Base-by-base conservation (phyloP, 148 eudicot species). In the Nepenthes mirabilis region DNA sequence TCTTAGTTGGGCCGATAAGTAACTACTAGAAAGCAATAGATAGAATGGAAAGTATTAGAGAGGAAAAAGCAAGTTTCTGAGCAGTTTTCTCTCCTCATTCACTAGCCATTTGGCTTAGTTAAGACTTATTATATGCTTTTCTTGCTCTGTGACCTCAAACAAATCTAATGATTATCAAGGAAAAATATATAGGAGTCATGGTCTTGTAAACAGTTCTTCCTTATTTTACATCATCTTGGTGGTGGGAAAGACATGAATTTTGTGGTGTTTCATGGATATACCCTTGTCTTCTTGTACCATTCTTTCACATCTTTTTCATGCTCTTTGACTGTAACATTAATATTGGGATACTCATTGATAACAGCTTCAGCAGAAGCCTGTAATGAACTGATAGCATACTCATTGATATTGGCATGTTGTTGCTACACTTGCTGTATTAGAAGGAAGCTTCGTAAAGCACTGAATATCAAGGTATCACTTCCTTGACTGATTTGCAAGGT, bases 361-460 rank as follows among this genome's bases (percentile, higher is more conserved):
- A 32, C 64, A 70, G 74, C 74, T 62, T 64, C 65, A 43, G 67
- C 14, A 52, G 67, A 67, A 52, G 74, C 71, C 40, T 70, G 78
- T 62, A 48, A 69, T 58, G 68, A 61, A 36, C 59, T 74, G 45
- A 14, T 66, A 11, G 71, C 68, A 4, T 65, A 69, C 50, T 74
- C 78, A 54, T 56, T 74, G 49, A 12, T 65, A 34, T 58, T 67
- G 14, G 36, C 68, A 33, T 74, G 78, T 50, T 74, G 70, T 56
- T 74, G 78, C 66, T 70, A 65, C 66, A 70, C 68, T 57, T 70
- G 78, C 63, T 65, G 68, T 11, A 48, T 66, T 40, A 65, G 78
- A 58, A 58, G 74, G 55, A 70, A 66, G 47, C 70, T 70, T 45
- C 70, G 74, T 1, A 47, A 33, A 32, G 63, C 60, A 54, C 73